Conservation (phyloP, 2,329 filamentous ascomycete species). For the Diplodia sapinea region DNA sequence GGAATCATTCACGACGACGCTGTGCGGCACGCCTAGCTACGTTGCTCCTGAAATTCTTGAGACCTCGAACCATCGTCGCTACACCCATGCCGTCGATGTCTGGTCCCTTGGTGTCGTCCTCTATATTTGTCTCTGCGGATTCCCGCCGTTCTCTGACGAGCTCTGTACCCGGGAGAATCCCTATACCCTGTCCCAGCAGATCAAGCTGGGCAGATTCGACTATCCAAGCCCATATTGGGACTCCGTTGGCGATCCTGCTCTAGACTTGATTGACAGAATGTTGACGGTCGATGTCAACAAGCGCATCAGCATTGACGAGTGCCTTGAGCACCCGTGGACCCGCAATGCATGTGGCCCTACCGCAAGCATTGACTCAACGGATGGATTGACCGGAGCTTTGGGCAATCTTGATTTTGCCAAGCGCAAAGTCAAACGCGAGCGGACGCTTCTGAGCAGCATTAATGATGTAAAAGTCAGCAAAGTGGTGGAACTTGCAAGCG, state of each 20-base stretch:
- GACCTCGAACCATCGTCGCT: conserved; percentile 79
- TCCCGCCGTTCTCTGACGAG: conserved; percentile 96
- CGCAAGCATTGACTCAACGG: conserved; percentile 72
- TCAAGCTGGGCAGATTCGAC: conserved; percentile 85
- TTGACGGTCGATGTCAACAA: conserved; percentile 83
- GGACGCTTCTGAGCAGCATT: conserved; percentile 81
- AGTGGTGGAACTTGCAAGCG: conserved; percentile 61
- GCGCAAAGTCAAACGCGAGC: conserved; percentile 78
- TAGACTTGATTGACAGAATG: conserved; percentile 95
- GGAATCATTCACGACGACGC: conserved; percentile 94
- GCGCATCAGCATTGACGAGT: conserved; percentile 88
- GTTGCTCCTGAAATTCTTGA: conserved; percentile 95
- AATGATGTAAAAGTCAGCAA: conserved; percentile 73
- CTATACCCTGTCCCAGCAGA: conserved; percentile 86
- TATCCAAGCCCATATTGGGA: conserved; percentile 98
- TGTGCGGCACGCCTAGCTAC: conserved; percentile 96
- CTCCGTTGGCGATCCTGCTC: conserved; percentile 79
- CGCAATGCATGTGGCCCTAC: conserved; percentile 57
- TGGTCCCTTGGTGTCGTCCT: conserved; percentile 98
- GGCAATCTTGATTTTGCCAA: conserved; percentile 81
- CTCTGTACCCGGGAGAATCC: conserved; percentile 81
- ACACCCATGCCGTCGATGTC: conserved; percentile 92
- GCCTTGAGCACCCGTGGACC: conserved; percentile 89
- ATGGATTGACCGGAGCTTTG: conserved; percentile 87
- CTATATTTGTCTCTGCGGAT: conserved; percentile 96